Conservation (phyloP, 2,329 filamentous ascomycete species). For the Verticillium longisporum region DNA sequence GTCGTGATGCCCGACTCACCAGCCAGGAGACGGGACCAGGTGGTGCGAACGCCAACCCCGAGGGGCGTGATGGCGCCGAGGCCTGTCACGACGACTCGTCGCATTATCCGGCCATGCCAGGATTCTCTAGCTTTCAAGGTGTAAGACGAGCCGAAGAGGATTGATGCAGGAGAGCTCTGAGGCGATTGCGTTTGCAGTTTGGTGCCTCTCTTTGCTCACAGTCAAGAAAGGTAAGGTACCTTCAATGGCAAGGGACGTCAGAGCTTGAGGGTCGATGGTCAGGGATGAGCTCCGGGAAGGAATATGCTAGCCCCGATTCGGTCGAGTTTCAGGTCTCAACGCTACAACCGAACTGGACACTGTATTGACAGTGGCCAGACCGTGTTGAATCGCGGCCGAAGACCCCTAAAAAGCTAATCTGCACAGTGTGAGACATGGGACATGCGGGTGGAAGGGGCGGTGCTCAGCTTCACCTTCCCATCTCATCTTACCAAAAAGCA, state of each 20-base stretch:
- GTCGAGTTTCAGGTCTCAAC: neutral
- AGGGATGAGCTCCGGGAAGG: neutral
- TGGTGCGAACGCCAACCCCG: slow-evolving; percentile 68
- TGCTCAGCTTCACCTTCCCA: neutral
- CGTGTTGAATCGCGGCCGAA: neutral
- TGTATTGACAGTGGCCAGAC: neutral
- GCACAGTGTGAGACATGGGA: neutral
- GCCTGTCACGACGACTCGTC: slow-evolving; percentile 77
- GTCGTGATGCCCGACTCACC: slow-evolving; percentile 76
- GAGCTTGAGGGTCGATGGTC: neutral
- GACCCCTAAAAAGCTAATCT: neutral
- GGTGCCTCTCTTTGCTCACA: no score
- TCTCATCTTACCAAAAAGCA: neutral
- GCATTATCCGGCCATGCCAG: slow-evolving; percentile 43
- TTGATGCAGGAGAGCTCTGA: neutral
- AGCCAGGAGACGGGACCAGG: slow-evolving; percentile 76
- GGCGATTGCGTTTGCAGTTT: no score
- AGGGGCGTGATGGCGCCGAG: slow-evolving; percentile 78
- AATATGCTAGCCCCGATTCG: neutral
- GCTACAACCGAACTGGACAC: neutral
- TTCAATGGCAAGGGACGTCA: neutral
- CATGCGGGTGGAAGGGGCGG: neutral
- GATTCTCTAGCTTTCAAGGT: neutral
- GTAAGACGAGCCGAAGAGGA: neutral
- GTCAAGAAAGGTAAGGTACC: no score